Evolutionary conservation across 176 grass and related monocot genomes (phyloP), one percentile per base, ranked within the genome.

Genomic region (Puya raimondii): DNA sequence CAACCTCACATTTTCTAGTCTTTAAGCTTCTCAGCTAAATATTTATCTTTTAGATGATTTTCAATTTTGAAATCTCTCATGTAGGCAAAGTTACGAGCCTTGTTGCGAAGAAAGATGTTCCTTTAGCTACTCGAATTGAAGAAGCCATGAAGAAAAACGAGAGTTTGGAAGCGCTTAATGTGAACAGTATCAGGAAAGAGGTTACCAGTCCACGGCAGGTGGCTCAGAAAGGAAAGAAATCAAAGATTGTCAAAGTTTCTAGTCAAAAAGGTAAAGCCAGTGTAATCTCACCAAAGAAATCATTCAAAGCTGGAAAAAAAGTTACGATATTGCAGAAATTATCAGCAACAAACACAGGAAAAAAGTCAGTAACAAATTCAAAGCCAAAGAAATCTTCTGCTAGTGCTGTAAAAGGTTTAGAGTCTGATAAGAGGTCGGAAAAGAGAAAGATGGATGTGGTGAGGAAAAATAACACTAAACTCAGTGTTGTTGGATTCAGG

Each of bases 131-230:
- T 50, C 72, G 82, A 66, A 99, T 93, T 0, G 94, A 99, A 72
- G 94, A 99, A 16, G 89, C 87, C 17, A 93, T 99, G 3, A 93
- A 91, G 80, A 99, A 90, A 82, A 99, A 99, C 9, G 89, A 93
- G 75, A 99, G 94, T 66, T 83, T 99, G 66, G 94, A 99, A 84
- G 74, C 94, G 29, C 83, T 99, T 14, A 88, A 77, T 1, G 79
- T 75, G 18, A 70, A 65, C 68, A 82, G 64, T 63, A 82, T 92
- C 17, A 88, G 84, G 81, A 99, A 74, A 63, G 76, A 66, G 18
- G 12, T 66, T 3, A 3, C 13, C 47, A 90, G 53, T 53, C 64
- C 82, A 15, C 72, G 68, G 21, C 76, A 71, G 54, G 59, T n/a
- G 17, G 80, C 53, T 75, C 47, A 15, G 10, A 85, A 79, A 66